Evolutionary conservation across 1,284 basidiomycete species (phyloP).

Genomic region (Meira miltonrushii): DNA sequence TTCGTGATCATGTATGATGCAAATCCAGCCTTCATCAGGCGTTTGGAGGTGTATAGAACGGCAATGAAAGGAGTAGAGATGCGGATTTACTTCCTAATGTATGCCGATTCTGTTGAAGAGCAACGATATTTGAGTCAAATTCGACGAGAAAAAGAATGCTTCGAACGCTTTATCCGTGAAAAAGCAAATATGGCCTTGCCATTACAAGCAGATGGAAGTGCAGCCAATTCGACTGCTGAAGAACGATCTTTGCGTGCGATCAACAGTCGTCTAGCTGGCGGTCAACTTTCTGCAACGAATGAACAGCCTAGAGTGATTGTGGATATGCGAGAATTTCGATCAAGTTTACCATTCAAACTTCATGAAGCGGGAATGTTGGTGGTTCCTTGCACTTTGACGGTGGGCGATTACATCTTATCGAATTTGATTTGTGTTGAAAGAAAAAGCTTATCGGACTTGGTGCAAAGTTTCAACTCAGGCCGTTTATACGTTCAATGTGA

Average conservation of each 20-base stretch:
- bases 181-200: constrained; percentile 85
- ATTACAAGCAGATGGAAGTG: constrained; percentile 69
- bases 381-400: constrained; percentile 81
- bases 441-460: constrained; percentile 85
- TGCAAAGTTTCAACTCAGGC: constrained; percentile 86
- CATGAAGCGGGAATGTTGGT: constrained; percentile 78
- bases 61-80: constrained; percentile 76
- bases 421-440: constrained; percentile 94
- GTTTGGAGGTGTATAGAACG: constrained; percentile 84
- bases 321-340: constrained; percentile 93
- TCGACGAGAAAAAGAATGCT: constrained; percentile 86
- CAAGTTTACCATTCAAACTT: constrained; percentile 80
- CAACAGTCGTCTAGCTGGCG: constrained; percentile 80
- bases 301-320: constrained; percentile 81
- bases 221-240: constrained; percentile 52
- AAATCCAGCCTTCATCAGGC: constrained; percentile 81
- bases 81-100: constrained; percentile 92
- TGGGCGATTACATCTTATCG: constrained; percentile 92
- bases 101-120: constrained; percentile 87
- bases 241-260: constrained; percentile 71
- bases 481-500: constrained; percentile 96
- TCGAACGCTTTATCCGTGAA: constrained; percentile 87
- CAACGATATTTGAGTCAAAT: constrained; percentile 87
- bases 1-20: constrained; percentile 90
- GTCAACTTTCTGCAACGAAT: constrained; percentile 62